Percentiles rank a stretch among this genome's conserved stretches.
Conservation (phyloP, 768 basidiomycete species). For the Suillus subalutaceus region DNA sequence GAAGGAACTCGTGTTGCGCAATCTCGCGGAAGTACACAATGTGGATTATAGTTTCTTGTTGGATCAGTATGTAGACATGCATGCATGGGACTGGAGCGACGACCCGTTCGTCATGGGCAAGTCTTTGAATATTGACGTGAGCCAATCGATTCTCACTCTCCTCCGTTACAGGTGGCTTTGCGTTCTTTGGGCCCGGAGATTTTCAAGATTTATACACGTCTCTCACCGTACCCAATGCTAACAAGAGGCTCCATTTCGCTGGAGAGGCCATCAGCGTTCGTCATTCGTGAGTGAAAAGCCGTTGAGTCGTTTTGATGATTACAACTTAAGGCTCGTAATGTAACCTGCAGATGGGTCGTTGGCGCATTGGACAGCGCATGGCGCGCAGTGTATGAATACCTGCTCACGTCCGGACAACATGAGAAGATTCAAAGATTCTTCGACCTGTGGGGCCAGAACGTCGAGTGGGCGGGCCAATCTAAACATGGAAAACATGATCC, state of each 20-base stretch:
- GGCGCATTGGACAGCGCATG: conserved; percentile 42
- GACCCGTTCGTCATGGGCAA: conserved; percentile 36
- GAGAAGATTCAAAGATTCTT: conserved; percentile 21
- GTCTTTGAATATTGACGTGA: conserved; percentile 8
- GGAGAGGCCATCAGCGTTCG: conserved; percentile 40
- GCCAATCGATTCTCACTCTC: neutral
- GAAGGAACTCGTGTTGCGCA: conserved; percentile 27
- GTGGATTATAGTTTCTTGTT: conserved; percentile 24
- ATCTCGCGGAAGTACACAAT: conserved; percentile 22
- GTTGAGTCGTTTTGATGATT: neutral
- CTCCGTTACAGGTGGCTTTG: conserved; percentile 39
- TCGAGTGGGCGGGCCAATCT: too few species aligned
- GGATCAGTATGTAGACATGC: conserved; percentile 24
- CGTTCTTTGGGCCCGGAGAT: conserved; percentile 42
- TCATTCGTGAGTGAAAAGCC: conserved; percentile 29
- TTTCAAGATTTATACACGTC: conserved; percentile 35
- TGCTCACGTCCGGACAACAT: conserved; percentile 17
- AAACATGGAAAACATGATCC: too few species aligned
- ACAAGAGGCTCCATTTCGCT: conserved; percentile 36
- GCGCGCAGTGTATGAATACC: conserved; percentile 34
- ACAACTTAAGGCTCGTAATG: neutral
- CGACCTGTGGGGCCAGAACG: conserved; percentile 27
- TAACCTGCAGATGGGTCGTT: conserved; percentile 37
- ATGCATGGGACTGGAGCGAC: conserved; percentile 38
- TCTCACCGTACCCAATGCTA: conserved; percentile 34